Evolutionary conservation across 495 filamentous ascomycete species (phyloP).

Genomic region (Penicillium tannophilum): DNA sequence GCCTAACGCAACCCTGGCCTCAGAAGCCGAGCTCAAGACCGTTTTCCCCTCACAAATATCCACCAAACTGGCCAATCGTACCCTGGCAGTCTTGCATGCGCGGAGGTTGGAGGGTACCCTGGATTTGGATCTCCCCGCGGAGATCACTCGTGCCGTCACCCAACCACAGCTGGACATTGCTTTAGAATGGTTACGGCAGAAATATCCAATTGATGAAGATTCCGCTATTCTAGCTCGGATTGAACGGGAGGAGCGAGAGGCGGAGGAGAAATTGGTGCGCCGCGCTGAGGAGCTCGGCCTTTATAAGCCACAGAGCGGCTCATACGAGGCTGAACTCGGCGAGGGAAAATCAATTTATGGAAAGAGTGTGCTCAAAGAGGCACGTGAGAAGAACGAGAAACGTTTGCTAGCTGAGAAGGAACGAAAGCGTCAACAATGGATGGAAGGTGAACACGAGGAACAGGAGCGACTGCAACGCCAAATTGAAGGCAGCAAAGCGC

Average conservation of each 20-base stretch:
- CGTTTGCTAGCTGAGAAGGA: slow-evolving; percentile 51
- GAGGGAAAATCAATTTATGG: slow-evolving; percentile 44
- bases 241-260: slow-evolving; percentile 55
- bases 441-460: slow-evolving; percentile 44
- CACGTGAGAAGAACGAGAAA: slow-evolving; percentile 49
- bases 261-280: slow-evolving; percentile 44
- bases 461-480: slow-evolving; percentile 42
- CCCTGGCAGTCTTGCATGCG: slow-evolving; percentile 70
- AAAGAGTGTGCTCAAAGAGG: slow-evolving; percentile 51
- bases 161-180: slow-evolving; percentile 47
- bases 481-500: slow-evolving; percentile 48
- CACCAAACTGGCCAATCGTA: slow-evolving; percentile 57
- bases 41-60: slow-evolving; percentile 64
- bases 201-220: slow-evolving; percentile 76
- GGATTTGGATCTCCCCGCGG: slow-evolving; percentile 50
- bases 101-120: slow-evolving; percentile 76
- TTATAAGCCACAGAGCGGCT: slow-evolving; percentile 54
- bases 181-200: slow-evolving; percentile 67
- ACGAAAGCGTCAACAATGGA: slow-evolving; percentile 46
- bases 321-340: slow-evolving; percentile 45
- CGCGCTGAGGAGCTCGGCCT: slow-evolving; percentile 47
- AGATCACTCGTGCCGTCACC: slow-evolving; percentile 44
- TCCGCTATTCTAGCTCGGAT: slow-evolving; percentile 61
- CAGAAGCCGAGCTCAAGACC: slow-evolving; percentile 53
- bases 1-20: slow-evolving; percentile 37